Evolutionary conservation across 192 early-diverging fungal species (phyloP).

Genomic region (Podila clonocystis): DNA sequence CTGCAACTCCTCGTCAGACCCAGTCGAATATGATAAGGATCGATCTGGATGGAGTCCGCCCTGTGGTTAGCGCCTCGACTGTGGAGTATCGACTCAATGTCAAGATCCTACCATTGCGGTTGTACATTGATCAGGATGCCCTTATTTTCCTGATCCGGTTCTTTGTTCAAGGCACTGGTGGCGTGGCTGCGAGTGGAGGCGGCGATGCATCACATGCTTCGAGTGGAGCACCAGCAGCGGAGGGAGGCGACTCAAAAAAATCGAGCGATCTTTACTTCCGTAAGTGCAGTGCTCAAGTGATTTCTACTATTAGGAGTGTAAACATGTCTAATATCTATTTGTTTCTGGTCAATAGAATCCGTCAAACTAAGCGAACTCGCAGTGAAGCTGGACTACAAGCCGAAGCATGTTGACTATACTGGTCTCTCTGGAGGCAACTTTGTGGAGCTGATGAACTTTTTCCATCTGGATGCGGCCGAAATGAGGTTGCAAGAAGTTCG

Average conservation of each 20-base stretch:
- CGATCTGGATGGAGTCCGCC: conserved; percentile 63
- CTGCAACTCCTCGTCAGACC: conserved; percentile 62
- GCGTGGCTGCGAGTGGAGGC: background rate
- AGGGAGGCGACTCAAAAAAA: conserved; percentile 21
- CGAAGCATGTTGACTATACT: conserved; percentile 86
- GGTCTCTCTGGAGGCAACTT: conserved; percentile 79
- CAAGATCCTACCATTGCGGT: conserved; percentile 79
- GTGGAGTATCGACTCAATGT: conserved; percentile 73
- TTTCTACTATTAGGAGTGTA: too few species aligned
- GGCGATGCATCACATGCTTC: background rate
- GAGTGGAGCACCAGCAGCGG: conserved; percentile 3
- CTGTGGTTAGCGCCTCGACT: conserved; percentile 58
- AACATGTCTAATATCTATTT: background rate
- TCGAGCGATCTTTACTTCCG: conserved; percentile 60
- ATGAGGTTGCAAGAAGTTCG: conserved; percentile 84
- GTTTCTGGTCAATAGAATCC: conserved; percentile 49
- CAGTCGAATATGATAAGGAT: conserved; percentile 74
- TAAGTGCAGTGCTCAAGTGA: conserved; percentile 35
- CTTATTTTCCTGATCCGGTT: conserved; percentile 84
- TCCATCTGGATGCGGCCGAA: conserved; percentile 91
- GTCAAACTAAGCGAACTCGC: conserved; percentile 79
- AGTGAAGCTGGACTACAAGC: conserved; percentile 96
- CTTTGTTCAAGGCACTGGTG: conserved; percentile 64
- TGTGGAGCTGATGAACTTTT: conserved; percentile 90
- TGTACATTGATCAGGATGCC: conserved; percentile 95